Percentiles rank a stretch among this genome's conserved stretches.
Conservation (phyloP, 2,329 filamentous ascomycete genomes). For the Amphichorda felina region DNA sequence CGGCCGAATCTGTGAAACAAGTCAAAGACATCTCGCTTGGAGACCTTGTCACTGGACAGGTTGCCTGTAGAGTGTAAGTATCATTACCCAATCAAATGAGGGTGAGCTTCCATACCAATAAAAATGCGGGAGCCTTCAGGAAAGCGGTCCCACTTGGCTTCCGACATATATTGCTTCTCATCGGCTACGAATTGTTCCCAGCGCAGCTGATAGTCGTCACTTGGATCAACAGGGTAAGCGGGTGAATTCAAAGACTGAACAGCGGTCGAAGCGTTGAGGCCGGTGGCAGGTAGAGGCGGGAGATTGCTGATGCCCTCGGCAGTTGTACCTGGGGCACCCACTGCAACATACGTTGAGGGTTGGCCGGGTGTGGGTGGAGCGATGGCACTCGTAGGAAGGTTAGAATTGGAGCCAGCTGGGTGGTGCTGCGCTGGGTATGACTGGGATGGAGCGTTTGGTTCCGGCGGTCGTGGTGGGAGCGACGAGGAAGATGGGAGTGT, state of each 20-base stretch:
- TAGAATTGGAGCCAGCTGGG: constrained; percentile 16
- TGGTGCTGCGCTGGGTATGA: constrained; percentile 25
- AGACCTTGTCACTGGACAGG: constrained; percentile 82
- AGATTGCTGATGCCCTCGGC: constrained; percentile 18
- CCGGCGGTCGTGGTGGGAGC: constrained; percentile 34
- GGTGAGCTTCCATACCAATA: constrained; percentile 48
- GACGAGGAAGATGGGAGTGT: constrained; percentile 25
- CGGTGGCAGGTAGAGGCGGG: constrained; percentile 8
- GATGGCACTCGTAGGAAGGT: constrained; percentile 12
- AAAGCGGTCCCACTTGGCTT: constrained; percentile 73
- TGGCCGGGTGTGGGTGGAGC: constrained; percentile 13
- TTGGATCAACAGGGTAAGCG: constrained; percentile 9
- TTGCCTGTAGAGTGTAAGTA: constrained; percentile 50
- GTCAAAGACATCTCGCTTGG: constrained; percentile 87
- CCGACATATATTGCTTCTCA: constrained; percentile 63
- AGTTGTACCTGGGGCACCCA: constrained; percentile 18
- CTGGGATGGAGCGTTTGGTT: constrained; percentile 23
- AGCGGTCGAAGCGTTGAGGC: constrained; percentile 14
- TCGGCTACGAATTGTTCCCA: constrained; percentile 65
- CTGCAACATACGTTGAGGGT: constrained; percentile 18
- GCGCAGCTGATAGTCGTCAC: constrained; percentile 43
- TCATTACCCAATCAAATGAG: constrained; percentile 3
- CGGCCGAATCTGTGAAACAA: constrained; percentile 77
- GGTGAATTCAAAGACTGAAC: constrained; percentile 17
- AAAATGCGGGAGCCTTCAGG: constrained; percentile 68